phyloP scores from a whole-genome alignment of 108 stramenopile species.

The Bacterosira constricta region DNA sequence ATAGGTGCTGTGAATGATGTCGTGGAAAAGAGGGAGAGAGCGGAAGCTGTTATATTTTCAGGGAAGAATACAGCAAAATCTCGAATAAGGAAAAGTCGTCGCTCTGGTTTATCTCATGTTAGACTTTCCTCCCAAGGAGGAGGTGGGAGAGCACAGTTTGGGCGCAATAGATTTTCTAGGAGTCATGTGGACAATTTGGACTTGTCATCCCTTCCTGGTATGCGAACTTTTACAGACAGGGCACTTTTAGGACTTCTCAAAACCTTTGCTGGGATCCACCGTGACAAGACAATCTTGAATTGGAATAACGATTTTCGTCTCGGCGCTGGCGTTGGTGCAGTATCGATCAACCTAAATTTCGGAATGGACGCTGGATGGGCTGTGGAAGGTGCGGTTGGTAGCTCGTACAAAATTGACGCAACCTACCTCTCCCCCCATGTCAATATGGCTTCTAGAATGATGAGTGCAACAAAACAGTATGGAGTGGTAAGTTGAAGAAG shows the following conservation, averaged over 20 bases:
- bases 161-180: constrained; percentile 14
- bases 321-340: constrained; percentile 74
- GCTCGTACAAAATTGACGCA: constrained; percentile 92
- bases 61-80: constrained; percentile 23
- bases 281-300: constrained; percentile 61
- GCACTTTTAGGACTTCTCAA: constrained; percentile 82
- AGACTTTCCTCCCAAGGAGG: neutral
- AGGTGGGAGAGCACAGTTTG: neutral
- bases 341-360: constrained; percentile 80
- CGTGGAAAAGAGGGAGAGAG: constrained; percentile 72
- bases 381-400: constrained; percentile 93
- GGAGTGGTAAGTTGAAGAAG: constrained; percentile 82
- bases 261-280: constrained; percentile 77
- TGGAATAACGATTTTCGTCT: constrained; percentile 84
- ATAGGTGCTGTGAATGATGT: constrained; percentile 84
- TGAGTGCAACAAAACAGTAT: constrained; percentile 91
- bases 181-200: constrained; percentile 53
- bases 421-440: constrained; percentile 97
- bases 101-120: neutral
- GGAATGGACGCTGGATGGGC: constrained; percentile 99
- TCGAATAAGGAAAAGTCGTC: constrained; percentile 20
- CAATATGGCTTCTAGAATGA: constrained; percentile 95
- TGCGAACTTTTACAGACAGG: constrained; percentile 77
- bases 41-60: constrained; percentile 76
- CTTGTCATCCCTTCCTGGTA: constrained; percentile 78